These are phyloP conservation scores for Aspergillus sclerotialis DNA, from an alignment of 2,329 filamentous ascomycete species.

Conservation along the genomic window DNA sequence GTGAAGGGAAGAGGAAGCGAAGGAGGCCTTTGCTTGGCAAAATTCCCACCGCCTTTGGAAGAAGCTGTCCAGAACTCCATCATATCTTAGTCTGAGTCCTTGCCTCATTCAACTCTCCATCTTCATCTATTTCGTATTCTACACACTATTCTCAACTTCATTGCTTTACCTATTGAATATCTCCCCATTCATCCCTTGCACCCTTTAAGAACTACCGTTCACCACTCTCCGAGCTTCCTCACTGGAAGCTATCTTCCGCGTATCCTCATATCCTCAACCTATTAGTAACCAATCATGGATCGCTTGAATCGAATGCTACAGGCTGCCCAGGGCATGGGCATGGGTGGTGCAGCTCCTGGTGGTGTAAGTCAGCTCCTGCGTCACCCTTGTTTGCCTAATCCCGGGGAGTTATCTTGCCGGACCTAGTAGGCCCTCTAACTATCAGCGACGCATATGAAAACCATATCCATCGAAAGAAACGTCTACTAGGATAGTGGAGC, in stretches of 20 bases:
- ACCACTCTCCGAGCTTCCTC: too few relatives aligned
- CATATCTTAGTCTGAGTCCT: neutral
- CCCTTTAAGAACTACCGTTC: too few relatives aligned
- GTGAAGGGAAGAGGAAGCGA: neutral
- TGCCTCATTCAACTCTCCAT: neutral
- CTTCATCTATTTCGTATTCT: neutral
- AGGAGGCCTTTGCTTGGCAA: slow-evolving; percentile 5
- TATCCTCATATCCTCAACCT: slow-evolving; percentile 10
- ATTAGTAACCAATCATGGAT: slow-evolving; percentile 59
- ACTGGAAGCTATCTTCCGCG: slow-evolving; percentile 21
- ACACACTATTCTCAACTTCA: too few relatives aligned
- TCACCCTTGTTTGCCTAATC: slow-evolving; percentile 3
- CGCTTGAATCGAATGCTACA: slow-evolving; percentile 84
- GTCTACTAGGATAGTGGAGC: slow-evolving; percentile 4
- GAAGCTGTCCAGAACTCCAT: neutral
- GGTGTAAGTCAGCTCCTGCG: slow-evolving; percentile 27
- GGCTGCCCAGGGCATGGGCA: slow-evolving; percentile 57
- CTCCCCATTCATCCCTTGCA: too few relatives aligned
- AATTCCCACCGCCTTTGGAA: too few relatives aligned
- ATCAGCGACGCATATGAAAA: too few relatives aligned
- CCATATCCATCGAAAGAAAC: too few relatives aligned
- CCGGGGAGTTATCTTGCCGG: too few relatives aligned
- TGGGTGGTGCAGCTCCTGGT: slow-evolving; percentile 31
- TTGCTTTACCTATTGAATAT: too few relatives aligned
- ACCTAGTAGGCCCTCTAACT: neutral